phyloP scores from a whole-genome alignment of 306 rosid species.

The Senna siamea region DNA sequence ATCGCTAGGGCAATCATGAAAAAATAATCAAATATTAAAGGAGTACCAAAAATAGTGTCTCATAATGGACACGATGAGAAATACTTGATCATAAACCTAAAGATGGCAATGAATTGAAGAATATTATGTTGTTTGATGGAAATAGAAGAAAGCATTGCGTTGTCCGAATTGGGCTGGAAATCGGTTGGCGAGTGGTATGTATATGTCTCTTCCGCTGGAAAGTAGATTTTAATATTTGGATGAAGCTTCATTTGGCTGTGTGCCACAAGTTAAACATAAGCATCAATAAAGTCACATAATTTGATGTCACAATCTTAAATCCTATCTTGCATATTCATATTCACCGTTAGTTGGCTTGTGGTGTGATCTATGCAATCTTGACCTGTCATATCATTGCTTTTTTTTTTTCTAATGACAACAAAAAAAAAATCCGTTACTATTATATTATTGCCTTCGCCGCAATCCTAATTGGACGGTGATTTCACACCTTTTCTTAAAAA shows the following conservation, averaged over 20 bases:
- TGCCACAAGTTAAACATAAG: conserved; percentile 26
- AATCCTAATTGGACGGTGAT: background rate
- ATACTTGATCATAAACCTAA: too few species aligned
- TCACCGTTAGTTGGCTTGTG: conserved; percentile 14
- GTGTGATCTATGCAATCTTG: conserved; percentile 5
- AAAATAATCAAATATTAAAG: too few species aligned
- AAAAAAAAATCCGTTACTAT: background rate
- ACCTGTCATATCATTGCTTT: background rate
- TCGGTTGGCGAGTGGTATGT: background rate
- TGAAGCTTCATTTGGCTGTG: conserved; percentile 20
- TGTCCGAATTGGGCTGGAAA: background rate
- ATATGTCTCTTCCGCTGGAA: conserved; percentile 31
- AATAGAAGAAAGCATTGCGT: background rate
- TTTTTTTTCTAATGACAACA: too few species aligned
- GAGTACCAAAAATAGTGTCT: too few species aligned
- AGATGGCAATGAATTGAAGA: too few species aligned
- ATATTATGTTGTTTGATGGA: background rate
- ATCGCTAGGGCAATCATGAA: too few species aligned
- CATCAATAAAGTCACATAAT: too few species aligned
- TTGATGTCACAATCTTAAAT: too few species aligned
- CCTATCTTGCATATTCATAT: too few species aligned
- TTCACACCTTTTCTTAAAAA: too few species aligned
- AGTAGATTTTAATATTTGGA: conserved; percentile 29
- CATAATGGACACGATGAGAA: too few species aligned
- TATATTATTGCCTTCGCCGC: background rate